phyloP scores from a whole-genome alignment of 2,329 filamentous ascomycete genomes.

The Sporothrix dimorphospora region DNA sequence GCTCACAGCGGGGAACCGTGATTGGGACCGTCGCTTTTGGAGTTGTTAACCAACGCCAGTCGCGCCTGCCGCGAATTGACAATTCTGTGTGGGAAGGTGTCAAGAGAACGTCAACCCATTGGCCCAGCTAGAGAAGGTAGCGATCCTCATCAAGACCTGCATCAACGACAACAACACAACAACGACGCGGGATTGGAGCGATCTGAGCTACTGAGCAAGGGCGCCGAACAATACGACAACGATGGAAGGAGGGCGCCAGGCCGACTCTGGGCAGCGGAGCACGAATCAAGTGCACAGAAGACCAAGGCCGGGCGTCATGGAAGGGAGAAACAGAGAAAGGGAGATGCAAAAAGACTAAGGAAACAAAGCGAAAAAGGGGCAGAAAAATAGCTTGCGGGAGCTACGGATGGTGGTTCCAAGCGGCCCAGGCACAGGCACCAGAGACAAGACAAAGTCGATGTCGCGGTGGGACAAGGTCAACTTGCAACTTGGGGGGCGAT shows the following conservation, averaged over 20 bases:
- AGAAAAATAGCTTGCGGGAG: background rate
- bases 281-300: slow-evolving; percentile 13
- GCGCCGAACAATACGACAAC: background rate
- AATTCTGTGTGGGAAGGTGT: background rate
- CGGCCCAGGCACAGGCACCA: background rate
- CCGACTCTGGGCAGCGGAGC: background rate
- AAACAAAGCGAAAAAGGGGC: background rate
- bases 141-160: slow-evolving; percentile 22
- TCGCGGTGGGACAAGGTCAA: background rate
- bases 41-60: background rate
- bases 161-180: background rate
- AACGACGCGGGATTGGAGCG: background rate
- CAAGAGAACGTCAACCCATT: background rate
- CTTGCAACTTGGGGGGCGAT: background rate
- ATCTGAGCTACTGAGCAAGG: background rate
- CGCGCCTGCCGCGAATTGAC: background rate
- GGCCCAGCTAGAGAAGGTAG: slow-evolving; percentile 1
- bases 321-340: background rate
- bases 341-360: background rate
- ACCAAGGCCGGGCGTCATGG: background rate
- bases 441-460: background rate
- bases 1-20: slow-evolving; percentile 4
- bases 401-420: background rate
- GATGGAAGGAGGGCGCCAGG: background rate
- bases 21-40: background rate